A percentile compares a stretch with the other conserved stretches of the same genome.
phyloP scores from a whole-genome alignment of 768 basidiomycete genomes.

The Cystoderma amianthinum region DNA sequence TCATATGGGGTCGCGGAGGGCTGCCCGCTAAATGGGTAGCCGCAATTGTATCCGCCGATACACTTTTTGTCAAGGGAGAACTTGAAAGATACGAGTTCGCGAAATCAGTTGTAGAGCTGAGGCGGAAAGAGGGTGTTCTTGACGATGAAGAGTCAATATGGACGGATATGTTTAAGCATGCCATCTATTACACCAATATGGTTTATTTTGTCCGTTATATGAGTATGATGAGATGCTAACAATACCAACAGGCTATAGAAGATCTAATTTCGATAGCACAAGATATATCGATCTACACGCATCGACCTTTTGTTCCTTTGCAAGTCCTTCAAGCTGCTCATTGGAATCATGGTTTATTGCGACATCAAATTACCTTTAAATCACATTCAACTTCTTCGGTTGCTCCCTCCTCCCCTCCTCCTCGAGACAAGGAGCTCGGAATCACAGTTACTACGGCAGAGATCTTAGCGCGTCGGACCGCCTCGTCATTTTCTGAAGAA shows the following conservation, averaged over 20 bases:
- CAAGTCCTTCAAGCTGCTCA: conserved; percentile 66
- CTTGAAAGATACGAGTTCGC: conserved; percentile 78
- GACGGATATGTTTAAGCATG: conserved; percentile 60
- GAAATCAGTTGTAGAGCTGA: conserved; percentile 65
- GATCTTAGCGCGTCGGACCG: conserved; percentile 26
- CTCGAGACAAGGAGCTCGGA: conserved; percentile 64
- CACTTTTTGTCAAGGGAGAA: conserved; percentile 74
- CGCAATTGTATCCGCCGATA: conserved; percentile 69
- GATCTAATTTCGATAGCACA: conserved; percentile 69
- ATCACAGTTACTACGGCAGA: conserved; percentile 49
- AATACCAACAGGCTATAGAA: conserved; percentile 58
- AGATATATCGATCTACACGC: conserved; percentile 69
- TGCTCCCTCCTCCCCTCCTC: conserved; percentile 19
- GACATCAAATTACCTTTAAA: conserved; percentile 45
- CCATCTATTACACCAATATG: conserved; percentile 87
- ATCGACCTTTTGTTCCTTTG: conserved; percentile 62
- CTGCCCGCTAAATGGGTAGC: conserved; percentile 68
- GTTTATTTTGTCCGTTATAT: conserved; percentile 28
- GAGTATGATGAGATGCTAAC: conserved; percentile 7
- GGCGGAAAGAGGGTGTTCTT: conserved; percentile 46
- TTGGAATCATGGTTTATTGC: conserved; percentile 72
- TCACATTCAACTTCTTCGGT: conserved; percentile 27
- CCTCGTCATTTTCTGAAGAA: conserved; percentile 7
- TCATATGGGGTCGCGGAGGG: conserved; percentile 73
- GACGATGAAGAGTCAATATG: conserved; percentile 67